Evolutionary conservation across 495 filamentous ascomycete species (phyloP).

Genomic region (Sporormia fimetaria): DNA sequence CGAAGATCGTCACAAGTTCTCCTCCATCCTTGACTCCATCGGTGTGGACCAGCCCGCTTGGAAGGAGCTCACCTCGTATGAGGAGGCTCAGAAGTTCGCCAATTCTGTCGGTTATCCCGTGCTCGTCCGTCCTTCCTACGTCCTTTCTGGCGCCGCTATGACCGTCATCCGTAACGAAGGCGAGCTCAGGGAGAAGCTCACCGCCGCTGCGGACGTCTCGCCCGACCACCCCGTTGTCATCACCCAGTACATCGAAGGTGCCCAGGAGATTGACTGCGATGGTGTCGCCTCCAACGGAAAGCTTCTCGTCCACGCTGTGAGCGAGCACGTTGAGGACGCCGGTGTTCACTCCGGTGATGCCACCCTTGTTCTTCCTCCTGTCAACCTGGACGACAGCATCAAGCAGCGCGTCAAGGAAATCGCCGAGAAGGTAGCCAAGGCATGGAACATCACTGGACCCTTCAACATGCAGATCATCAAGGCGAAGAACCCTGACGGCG

Average conservation of each 20-base stretch:
- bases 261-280: slow-evolving; percentile 96
- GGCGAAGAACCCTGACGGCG: slow-evolving; percentile 56
- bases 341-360: slow-evolving; percentile 96
- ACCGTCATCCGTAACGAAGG: slow-evolving; percentile 84
- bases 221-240: slow-evolving; percentile 96
- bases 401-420: slow-evolving; percentile 87
- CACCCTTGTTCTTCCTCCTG: slow-evolving; percentile 80
- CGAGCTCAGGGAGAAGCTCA: slow-evolving; percentile 78
- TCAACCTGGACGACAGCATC: slow-evolving; percentile 57
- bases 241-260: slow-evolving; percentile 95
- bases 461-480: slow-evolving; percentile 99
- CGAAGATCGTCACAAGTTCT: slow-evolving; percentile 97
- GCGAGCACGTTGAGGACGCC: slow-evolving; percentile 91
- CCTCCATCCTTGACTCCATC: slow-evolving; percentile 89
- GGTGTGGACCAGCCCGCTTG: slow-evolving; percentile 94
- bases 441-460: slow-evolving; percentile 91
- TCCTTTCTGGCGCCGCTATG: slow-evolving; percentile 95
- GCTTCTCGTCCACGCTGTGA: slow-evolving; percentile 84
- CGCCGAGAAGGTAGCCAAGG: slow-evolving; percentile 88
- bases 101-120: slow-evolving; percentile 81
- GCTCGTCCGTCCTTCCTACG: slow-evolving; percentile 86
- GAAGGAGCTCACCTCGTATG: slow-evolving; percentile 88
- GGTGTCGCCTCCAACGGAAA: slow-evolving; percentile 81
- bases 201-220: slow-evolving; percentile 82
- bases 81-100: slow-evolving; percentile 78